A percentile compares a stretch with the other conserved stretches of the same genome.
Conservation (phyloP, 2,329 filamentous ascomycete species). For the Penicillium sp. region DNA sequence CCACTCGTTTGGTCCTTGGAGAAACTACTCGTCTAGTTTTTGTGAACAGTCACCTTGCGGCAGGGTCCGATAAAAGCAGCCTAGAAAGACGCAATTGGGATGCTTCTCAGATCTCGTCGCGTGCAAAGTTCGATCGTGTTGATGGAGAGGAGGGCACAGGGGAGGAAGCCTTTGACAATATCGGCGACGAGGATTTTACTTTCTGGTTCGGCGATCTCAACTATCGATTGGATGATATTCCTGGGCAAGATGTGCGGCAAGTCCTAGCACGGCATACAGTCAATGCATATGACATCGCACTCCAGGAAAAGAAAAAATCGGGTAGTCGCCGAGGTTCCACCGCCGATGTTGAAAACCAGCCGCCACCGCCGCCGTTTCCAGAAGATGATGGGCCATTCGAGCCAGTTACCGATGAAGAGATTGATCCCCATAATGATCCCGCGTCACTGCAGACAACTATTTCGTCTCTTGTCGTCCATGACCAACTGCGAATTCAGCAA, state of each 20-base stretch:
- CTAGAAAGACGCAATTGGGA: slow-evolving; percentile 91
- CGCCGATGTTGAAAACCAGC: slow-evolving; percentile 1
- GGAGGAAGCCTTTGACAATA: slow-evolving; percentile 58
- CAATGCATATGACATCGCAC: slow-evolving; percentile 69
- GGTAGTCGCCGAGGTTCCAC: slow-evolving; percentile 1
- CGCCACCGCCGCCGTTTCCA: neutral
- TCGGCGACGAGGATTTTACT: slow-evolving; percentile 88
- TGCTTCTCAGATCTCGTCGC: slow-evolving; percentile 71
- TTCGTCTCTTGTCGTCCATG: slow-evolving; percentile 81
- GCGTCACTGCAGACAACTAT: slow-evolving; percentile 86
- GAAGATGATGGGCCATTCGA: slow-evolving; percentile 8
- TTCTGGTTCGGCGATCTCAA: slow-evolving; percentile 98
- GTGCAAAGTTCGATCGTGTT: slow-evolving; percentile 77
- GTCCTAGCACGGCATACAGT: slow-evolving; percentile 79
- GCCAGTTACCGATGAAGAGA: slow-evolving; percentile 58
- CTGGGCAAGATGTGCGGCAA: slow-evolving; percentile 84
- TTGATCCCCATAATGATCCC: slow-evolving; percentile 74
- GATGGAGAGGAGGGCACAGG: slow-evolving; percentile 62
- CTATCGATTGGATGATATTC: slow-evolving; percentile 84
- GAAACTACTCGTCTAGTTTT: slow-evolving; percentile 89
- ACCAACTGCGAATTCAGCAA: slow-evolving; percentile 78
- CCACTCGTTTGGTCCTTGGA: slow-evolving; percentile 77
- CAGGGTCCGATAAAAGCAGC: slow-evolving; percentile 74
- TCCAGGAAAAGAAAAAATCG: slow-evolving; percentile 31
- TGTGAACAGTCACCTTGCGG: slow-evolving; percentile 87